A percentile compares a stretch with the other conserved stretches of the same genome.
phyloP scores from a whole-genome alignment of 257 asterid species.

The Penstemon barbatus region DNA sequence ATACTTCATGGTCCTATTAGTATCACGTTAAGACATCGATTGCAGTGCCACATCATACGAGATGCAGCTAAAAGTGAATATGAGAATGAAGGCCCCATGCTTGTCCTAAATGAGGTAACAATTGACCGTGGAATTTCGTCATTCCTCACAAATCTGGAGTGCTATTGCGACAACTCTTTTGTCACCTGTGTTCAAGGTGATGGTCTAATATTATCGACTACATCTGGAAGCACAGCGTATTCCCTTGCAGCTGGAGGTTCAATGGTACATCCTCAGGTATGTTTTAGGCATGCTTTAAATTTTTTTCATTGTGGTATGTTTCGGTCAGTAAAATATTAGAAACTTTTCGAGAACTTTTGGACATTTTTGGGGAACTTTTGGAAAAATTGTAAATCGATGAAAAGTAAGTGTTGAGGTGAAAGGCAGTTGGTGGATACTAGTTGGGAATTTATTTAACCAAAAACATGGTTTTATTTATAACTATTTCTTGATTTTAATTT shows the following conservation, averaged over 20 bases:
- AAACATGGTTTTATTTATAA: neutral
- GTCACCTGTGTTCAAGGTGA: slow-evolving; percentile 98
- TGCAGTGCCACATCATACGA: slow-evolving; percentile 86
- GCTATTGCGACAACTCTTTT: slow-evolving; percentile 85
- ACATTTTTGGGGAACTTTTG: too few species aligned
- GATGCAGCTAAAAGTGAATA: slow-evolving; percentile 78
- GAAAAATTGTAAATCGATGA: too few species aligned
- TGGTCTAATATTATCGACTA: slow-evolving; percentile 85
- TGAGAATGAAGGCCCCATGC: slow-evolving; percentile 82
- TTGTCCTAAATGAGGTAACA: slow-evolving; percentile 91
- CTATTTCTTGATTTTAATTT: neutral
- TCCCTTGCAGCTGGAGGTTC: slow-evolving; percentile 99
- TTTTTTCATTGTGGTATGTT: too few species aligned
- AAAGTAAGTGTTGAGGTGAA: too few species aligned
- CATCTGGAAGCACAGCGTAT: slow-evolving; percentile 99
- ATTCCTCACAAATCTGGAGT: slow-evolving; percentile 83
- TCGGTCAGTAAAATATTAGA: too few species aligned
- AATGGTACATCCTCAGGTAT: slow-evolving; percentile 99
- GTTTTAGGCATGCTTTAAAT: neutral
- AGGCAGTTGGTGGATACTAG: too few species aligned
- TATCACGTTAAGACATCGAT: slow-evolving; percentile 83
- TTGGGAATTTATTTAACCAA: too few species aligned
- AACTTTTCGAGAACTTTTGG: too few species aligned
- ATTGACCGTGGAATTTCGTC: slow-evolving; percentile 97
- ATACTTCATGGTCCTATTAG: slow-evolving; percentile 79